Conservation (phyloP, 108 stramenopile genomes). For the Cyclotella atomus region DNA sequence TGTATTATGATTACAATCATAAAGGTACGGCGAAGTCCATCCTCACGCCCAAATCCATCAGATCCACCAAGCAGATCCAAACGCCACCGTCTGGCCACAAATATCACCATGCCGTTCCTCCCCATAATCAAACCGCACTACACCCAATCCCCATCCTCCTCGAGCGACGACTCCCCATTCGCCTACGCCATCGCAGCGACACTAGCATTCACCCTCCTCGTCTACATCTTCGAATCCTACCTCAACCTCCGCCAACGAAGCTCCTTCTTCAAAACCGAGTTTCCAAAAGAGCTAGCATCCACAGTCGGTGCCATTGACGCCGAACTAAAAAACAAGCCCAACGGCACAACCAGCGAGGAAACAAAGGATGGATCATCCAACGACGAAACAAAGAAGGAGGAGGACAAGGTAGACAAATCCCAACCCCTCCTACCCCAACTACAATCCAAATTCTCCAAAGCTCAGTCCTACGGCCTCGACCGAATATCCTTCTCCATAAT, state of each 20-base stretch:
- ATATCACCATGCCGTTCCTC: background rate
- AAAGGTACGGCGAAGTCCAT: no score
- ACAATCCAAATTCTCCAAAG: conserved; percentile 77
- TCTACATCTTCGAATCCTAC: conserved; percentile 71
- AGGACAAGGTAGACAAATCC: conserved; percentile 40
- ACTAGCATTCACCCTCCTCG: conserved; percentile 72
- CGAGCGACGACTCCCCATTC: background rate
- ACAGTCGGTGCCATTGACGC: conserved; percentile 77
- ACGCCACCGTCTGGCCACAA: no score
- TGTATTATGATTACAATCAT: no score
- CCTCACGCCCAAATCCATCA: no score
- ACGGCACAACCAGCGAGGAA: background rate
- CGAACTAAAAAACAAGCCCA: conserved; percentile 22
- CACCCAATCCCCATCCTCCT: background rate
- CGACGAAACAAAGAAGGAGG: conserved; percentile 22
- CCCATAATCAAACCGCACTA: background rate
- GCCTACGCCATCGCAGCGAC: conserved; percentile 55
- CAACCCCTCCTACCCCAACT: conserved; percentile 82
- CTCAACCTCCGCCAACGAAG: conserved; percentile 74
- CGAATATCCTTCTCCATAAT: conserved; percentile 90
- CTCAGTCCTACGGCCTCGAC: conserved; percentile 90
- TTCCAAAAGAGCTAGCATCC: conserved; percentile 65
- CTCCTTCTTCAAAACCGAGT: conserved; percentile 70
- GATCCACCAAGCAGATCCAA: no score
- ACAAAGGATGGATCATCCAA: background rate